Evolutionary conservation across 1,139 yeast genomes (phyloP), one percentile per base, ranked within the genome.

Genomic region (Saccharomyces hybrid): DNA sequence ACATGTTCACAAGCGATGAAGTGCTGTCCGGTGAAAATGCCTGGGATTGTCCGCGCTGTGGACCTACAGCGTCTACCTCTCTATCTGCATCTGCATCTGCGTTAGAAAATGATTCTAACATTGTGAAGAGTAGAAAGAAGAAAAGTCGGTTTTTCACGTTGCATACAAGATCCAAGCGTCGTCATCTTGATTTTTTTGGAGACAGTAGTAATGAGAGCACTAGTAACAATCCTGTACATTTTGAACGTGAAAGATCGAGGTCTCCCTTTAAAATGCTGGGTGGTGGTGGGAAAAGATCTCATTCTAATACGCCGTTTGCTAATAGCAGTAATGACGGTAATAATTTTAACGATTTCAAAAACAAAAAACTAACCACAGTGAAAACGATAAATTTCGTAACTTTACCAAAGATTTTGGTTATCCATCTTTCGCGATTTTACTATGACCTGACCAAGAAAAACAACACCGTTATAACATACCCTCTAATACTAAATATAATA

Each of bases 11-110:
- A 0, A 79, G 79, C 57, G 88, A 86, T 57, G 95, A 86, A 67
- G 69, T 83, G 0, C 70, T 86, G 52, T 78, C 81, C 8, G 89
- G 87, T 16, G 90, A 85, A 31, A 84, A 86, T 68, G 86, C 88
- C 7, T 86, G 95, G 95, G 77, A 80, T 58, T 86, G 95, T 71
- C 88, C 93, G 1, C 77, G 78, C 53, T 86, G 95, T 72, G 75
- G 78, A 48, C 73, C 75, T 48, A 67, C 58, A 5, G 55, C 60
- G 5, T 23, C 23, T 23, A 19, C 23, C 23, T 19, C 23, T 53
- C 55, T 23, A 27, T 44, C 42, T 42, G 46, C 47, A 19, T 34
- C 31, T 26, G 52, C 46, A 31, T 29, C 38, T 11, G 8, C 49
- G 9, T n/a, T 25, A 6, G 53, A 54, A 41, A 47, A 14, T 14